Evolutionary conservation across 768 basidiomycete genomes (phyloP).

Genomic region (Pluteus cervinus): DNA sequence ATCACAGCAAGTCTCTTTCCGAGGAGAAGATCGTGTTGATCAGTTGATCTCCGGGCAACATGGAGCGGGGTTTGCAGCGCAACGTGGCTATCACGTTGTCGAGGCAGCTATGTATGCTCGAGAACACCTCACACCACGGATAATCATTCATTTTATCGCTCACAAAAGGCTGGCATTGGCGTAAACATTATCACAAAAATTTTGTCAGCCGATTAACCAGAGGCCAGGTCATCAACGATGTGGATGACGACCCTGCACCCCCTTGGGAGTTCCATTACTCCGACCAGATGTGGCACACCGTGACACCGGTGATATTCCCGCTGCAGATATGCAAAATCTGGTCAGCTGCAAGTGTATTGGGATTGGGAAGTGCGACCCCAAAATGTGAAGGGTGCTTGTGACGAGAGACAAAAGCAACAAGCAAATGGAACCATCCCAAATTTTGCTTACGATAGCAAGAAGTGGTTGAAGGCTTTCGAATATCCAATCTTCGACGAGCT

Average conservation of each 20-base stretch:
- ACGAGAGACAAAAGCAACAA: constrained; percentile 47
- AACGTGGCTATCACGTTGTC: too few relatives aligned
- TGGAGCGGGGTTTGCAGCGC: too few relatives aligned
- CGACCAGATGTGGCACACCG: constrained; percentile 75
- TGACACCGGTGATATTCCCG: constrained; percentile 59
- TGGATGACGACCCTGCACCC: constrained; percentile 67
- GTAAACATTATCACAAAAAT: too few relatives aligned
- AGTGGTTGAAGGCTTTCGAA: constrained; percentile 40
- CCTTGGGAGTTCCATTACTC: constrained; percentile 87
- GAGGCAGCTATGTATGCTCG: too few relatives aligned
- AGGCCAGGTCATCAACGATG: constrained; percentile 59
- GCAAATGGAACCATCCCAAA: too few relatives aligned
- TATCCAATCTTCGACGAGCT: constrained; percentile 82
- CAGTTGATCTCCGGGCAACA: too few relatives aligned
- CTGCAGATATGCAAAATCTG: constrained; percentile 51
- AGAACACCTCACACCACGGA: too few relatives aligned
- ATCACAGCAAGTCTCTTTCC: too few relatives aligned
- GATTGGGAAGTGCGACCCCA: constrained; percentile 75
- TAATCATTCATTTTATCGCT: too few relatives aligned
- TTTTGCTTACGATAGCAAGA: constrained; percentile 66
- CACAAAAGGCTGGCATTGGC: too few relatives aligned
- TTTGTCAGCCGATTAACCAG: constrained; percentile 71
- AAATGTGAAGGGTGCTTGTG: constrained; percentile 67
- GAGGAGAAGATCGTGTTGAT: too few relatives aligned
- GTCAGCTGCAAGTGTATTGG: constrained; percentile 68